Conservation (phyloP, 2,329 filamentous ascomycete species). For the Fusarium sp. region DNA sequence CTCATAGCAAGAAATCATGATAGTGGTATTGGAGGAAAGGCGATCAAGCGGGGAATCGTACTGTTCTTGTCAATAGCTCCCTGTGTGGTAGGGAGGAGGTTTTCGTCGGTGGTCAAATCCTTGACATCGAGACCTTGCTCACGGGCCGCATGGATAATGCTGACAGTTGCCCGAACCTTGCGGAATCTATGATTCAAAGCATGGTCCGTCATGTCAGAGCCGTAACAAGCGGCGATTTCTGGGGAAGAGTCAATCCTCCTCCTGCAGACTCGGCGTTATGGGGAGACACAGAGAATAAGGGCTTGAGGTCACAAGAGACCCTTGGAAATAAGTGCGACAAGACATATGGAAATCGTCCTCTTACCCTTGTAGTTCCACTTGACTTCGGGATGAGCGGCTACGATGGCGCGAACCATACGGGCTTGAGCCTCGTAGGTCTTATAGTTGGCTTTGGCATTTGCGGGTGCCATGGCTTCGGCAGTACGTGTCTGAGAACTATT, state of each 20-base stretch:
- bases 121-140: slow-evolving; percentile 53
- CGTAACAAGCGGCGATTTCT: slow-evolving; percentile 60
- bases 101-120: slow-evolving; percentile 50
- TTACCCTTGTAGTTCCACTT: slow-evolving; percentile 71
- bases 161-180: slow-evolving; percentile 54
- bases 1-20: not conserved
- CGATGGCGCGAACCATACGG: slow-evolving; percentile 68
- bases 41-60: slow-evolving; percentile 42
- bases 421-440: slow-evolving; percentile 67
- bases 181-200: slow-evolving; percentile 63
- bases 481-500: not conserved
- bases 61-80: slow-evolving; percentile 53
- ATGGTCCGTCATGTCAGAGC: slow-evolving; percentile 58
- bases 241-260: slow-evolving; percentile 48
- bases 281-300: not conserved
- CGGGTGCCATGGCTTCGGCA: slow-evolving; percentile 53
- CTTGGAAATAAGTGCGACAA: not conserved
- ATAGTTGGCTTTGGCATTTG: slow-evolving; percentile 61
- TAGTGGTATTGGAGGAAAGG: not conserved
- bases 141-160: slow-evolving; percentile 51
- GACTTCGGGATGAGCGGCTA: slow-evolving; percentile 63
- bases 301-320: not conserved
- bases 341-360: slow-evolving; percentile 35
- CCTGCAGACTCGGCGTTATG: slow-evolving; percentile 15
- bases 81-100: slow-evolving; percentile 49